Conservation (phyloP, 2,329 filamentous ascomycete species). For the Trematosphaeria pertusa region DNA sequence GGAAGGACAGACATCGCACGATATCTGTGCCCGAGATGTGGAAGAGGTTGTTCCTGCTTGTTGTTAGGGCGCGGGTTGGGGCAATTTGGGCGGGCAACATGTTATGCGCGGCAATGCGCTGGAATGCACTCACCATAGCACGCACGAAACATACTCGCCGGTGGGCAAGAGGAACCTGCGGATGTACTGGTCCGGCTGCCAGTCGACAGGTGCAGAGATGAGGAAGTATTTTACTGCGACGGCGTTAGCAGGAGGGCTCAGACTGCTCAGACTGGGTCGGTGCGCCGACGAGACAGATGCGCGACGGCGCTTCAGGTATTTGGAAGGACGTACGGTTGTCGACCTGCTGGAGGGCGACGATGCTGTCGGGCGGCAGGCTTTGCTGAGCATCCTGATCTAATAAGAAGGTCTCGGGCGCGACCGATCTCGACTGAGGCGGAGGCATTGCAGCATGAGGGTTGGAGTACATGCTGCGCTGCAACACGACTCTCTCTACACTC, state of each 20-base stretch:
- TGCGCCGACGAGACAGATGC: slow-evolving; percentile 19
- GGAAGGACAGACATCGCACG: slow-evolving; percentile 95
- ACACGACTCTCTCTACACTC: slow-evolving; percentile 39
- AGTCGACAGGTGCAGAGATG: slow-evolving; percentile 97
- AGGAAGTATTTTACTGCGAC: slow-evolving; percentile 95
- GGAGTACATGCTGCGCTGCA: slow-evolving; percentile 57
- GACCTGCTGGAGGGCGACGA: slow-evolving; percentile 96
- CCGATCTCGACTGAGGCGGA: slow-evolving; percentile 71
- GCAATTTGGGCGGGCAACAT: neutral
- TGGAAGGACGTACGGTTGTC: slow-evolving; percentile 79
- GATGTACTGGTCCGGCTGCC: slow-evolving; percentile 96
- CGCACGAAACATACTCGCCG: slow-evolving; percentile 98
- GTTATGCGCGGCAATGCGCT: too few relatives aligned
- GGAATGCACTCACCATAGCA: slow-evolving; percentile 72
- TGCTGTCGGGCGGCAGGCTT: slow-evolving; percentile 92
- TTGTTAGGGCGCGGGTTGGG: slow-evolving; percentile 33
- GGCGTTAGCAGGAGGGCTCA: slow-evolving; percentile 41
- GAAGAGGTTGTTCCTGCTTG: slow-evolving; percentile 89
- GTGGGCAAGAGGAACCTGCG: slow-evolving; percentile 93
- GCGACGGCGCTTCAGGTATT: slow-evolving; percentile 16
- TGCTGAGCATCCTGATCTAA: slow-evolving; percentile 96
- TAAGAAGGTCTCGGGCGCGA: slow-evolving; percentile 98
- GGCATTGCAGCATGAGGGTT: slow-evolving; percentile 79
- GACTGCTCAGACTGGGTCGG: slow-evolving; percentile 3
- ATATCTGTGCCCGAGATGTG: slow-evolving; percentile 99